Percentiles rank a stretch among this genome's conserved stretches.
These are phyloP conservation scores for Arbutus unedo DNA, from an alignment of 148 eudicot genomes.

Conservation along the genomic window DNA sequence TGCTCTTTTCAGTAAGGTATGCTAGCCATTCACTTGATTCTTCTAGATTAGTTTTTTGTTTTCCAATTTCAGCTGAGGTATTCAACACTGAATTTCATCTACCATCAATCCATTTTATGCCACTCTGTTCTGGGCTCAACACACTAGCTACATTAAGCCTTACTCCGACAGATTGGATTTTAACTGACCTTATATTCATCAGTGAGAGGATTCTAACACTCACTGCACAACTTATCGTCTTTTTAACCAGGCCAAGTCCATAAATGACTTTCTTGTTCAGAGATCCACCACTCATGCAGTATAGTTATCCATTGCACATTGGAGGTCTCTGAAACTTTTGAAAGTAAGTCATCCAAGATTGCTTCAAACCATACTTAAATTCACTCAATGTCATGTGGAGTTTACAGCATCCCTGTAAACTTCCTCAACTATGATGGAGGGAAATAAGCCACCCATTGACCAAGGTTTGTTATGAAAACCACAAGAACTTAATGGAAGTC, in stretches of 20 bases:
- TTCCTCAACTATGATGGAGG: not conserved
- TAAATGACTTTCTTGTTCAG: not conserved
- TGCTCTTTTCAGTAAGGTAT: slow-evolving; percentile 80
- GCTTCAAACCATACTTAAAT: not conserved
- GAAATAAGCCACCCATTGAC: too few species aligned
- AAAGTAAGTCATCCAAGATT: not conserved
- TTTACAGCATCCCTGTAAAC: not conserved
- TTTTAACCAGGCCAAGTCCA: not conserved
- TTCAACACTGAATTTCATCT: not conserved
- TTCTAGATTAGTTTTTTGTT: not conserved
- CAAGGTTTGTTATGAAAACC: not conserved
- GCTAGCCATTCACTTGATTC: not conserved
- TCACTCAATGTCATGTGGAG: not conserved
- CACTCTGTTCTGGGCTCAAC: too few species aligned
- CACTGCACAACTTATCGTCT: not conserved
- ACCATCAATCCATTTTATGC: not conserved
- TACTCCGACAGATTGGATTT: too few species aligned
- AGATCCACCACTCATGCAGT: not conserved
- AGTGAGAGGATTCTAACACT: too few species aligned
- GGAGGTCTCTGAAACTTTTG: not conserved
- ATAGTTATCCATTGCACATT: not conserved
- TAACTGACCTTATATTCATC: too few species aligned
- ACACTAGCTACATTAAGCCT: too few species aligned
- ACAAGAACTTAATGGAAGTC: not conserved
- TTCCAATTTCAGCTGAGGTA: not conserved